Conservation (phyloP, 306 rosid genomes). For the Glycyrrhiza uralensis region DNA sequence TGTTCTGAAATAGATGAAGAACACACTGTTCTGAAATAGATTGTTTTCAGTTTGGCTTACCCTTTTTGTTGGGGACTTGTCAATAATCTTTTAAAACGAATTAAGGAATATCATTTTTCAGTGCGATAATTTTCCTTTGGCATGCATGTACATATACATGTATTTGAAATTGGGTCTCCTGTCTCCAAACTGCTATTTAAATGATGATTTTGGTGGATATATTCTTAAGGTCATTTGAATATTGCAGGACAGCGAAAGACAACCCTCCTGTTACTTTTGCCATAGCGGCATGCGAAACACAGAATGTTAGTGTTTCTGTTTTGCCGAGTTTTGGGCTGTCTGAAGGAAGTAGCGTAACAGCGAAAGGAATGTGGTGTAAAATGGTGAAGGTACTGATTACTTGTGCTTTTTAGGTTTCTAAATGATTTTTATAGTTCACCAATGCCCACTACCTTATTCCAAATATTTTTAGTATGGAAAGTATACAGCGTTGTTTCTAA, state of each 20-base stretch:
- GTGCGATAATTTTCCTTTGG: neutral
- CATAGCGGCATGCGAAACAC: slow-evolving; percentile 95
- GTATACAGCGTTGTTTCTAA: slow-evolving; percentile 23
- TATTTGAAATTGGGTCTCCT: neutral
- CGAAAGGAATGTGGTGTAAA: slow-evolving; percentile 80
- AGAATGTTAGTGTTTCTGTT: slow-evolving; percentile 90
- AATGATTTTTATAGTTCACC: slow-evolving; percentile 1
- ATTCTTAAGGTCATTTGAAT: slow-evolving; percentile 33
- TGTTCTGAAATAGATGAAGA: neutral
- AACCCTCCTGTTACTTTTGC: slow-evolving; percentile 92
- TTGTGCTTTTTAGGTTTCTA: slow-evolving; percentile 3
- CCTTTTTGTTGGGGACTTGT: slow-evolving; percentile 8
- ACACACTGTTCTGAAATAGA: neutral
- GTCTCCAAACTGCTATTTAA: slow-evolving; percentile 10
- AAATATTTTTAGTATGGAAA: neutral
- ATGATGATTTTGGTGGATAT: slow-evolving; percentile 27
- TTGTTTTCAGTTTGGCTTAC: neutral
- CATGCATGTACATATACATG: neutral
- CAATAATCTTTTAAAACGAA: neutral
- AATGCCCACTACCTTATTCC: neutral
- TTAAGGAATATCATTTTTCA: neutral
- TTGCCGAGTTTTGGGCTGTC: slow-evolving; percentile 87
- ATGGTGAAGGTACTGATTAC: slow-evolving; percentile 70
- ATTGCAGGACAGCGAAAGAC: slow-evolving; percentile 85
- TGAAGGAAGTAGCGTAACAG: slow-evolving; percentile 65